Evolutionary conservation across 805 yeast species (phyloP), one percentile per base, ranked within the genome.

Genomic region (Scheffersomyces stipitis): DNA sequence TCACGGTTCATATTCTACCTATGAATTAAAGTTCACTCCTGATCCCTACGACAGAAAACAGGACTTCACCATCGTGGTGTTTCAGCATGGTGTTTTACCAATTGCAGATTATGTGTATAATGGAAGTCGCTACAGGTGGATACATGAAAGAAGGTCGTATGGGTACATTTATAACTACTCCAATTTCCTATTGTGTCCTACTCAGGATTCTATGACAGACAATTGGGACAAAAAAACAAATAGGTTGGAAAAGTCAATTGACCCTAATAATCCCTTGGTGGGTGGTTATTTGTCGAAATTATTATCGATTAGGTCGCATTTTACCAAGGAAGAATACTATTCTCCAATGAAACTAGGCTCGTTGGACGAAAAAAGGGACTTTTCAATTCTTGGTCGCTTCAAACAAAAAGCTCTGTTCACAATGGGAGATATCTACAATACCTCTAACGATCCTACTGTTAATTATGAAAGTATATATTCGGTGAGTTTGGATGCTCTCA

Each of bases 91-190:
- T 14, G 4, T 33, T 18, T 29, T 36, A 24, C 44, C 44, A 10
- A 40, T 40, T 17, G 23, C 31, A 5, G 44, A 40, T 18, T 40
- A 40, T 18, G 37, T 32, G 29, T 30, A 30, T 30, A 23, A 30
- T 13, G 44, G 37, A 8, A 27, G 15, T 3, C 35, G 36, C n/a
- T 40, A 36, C 23, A 24, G 44, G 10, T 36, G 44, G 44, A 16
- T 40, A 14, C 31, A 36, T 27, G 31, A 33, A 17, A 31, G 16
- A 8, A 31, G 20, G 18, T 32, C 17, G 18, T 15, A n/a, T 15
- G 24, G 17, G 6, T 24, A 5, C 28, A 16, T 15, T 16, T 31
- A 9, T 9, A 24, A 26, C 12, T 35, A 29, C 30, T 28, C 33
- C 4, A 17, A 28, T 8, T 23, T 20, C 16, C 28, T 23, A n/a